Base-by-base conservation (phyloP, 73 alveolate genomes). In the Urostyla sp. region DNA sequence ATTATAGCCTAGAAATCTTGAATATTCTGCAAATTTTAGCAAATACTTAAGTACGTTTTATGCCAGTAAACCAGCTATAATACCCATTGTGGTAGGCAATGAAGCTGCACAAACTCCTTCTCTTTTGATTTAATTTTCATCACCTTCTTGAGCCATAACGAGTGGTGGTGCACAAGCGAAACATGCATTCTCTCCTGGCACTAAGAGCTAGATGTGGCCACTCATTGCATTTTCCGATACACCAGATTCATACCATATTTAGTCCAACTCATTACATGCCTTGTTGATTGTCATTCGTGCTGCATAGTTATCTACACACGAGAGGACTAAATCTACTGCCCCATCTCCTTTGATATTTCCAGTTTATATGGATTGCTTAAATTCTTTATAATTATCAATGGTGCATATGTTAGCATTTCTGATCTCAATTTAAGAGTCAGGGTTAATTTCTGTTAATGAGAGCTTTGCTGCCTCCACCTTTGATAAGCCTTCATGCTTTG, bases 71-170 rank as follows among this genome's bases (percentile, higher is more conserved):
- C 99, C 99, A 24, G 99, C 98, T 48, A 96, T 92, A 55, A 96
- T 92, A 21, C 99, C 99, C 99, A 97, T 97, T 0, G 99, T 97
- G n/a, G 99, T 97, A 0, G 99, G 99, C 24, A 97, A 82, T 16
- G 97, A 84, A n/a, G 99, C 99, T 20, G 99, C 99, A 57, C 99
- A 97, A 0, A 97, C 99, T 8, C 99, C 99, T 91, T 96, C 98
- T 84, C 99, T 87, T 83, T 96, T 92, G 63, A 96, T 97, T 67
- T 89, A 81, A 45, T 95, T 84, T 87, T 97, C 99, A 73, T 93
- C 96, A 44, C 98, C 98, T 36, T 92, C 99, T 45, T 78, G 74
- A 27, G 98, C 98, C 0, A 96, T 98, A 0, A 96, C 99, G 13
- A 95, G 84, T 11, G 99, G 99, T 1, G 99, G 98, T 1, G 99